Base-by-base conservation (phyloP, 768 basidiomycete species). In the Leccinum longicurvipes region DNA sequence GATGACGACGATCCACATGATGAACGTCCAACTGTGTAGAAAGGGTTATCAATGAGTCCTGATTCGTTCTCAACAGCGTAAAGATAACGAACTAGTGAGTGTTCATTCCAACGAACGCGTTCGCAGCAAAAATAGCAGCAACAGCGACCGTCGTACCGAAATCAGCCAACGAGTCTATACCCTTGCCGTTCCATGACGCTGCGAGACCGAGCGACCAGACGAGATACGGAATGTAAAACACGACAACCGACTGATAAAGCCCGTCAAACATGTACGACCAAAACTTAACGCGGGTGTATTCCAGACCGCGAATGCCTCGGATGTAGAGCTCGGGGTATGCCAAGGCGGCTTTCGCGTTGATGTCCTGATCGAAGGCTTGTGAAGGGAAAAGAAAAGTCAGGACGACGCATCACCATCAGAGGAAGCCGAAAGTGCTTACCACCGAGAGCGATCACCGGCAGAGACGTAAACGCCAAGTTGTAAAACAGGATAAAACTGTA, bases 281-380 rank as follows among this genome's bases (percentile, higher is more conserved):
- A 74, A 98, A 98, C 74, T 91, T 93, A 50, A 76, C 59, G 10
- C 92, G 84, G 17, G 94, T 97, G 73, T 97, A 98, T 64, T 97
- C 96, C 15, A 94, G 77, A 21, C 95, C 93, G 15, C 87, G 84
- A 59, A 98, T 97, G 24, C 96, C 96, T 34, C 95, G 87, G 60
- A 94, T 79, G 70, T 98, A 98, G n/a, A 98, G 84, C 63, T 94
- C 91, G 6, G 96, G 96, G 75, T 91, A 97, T 6, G 93, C 93
- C 29, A 97, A 74, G 0, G 91, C 91, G 0, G 91, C 93, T 69
- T 85, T 83, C 19, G 91, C 88, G 67, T 94, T 92, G 64, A 96
- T 79, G 70, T 98, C 96, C 74, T 98, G 94, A 72, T 98, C 96
- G 68, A 97, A 96, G 21, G 93, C 91, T 47, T 17, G 27, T 14